phyloP scores from a whole-genome alignment of 2,329 filamentous ascomycete species.

The Paraphaeosphaeria minitans region DNA sequence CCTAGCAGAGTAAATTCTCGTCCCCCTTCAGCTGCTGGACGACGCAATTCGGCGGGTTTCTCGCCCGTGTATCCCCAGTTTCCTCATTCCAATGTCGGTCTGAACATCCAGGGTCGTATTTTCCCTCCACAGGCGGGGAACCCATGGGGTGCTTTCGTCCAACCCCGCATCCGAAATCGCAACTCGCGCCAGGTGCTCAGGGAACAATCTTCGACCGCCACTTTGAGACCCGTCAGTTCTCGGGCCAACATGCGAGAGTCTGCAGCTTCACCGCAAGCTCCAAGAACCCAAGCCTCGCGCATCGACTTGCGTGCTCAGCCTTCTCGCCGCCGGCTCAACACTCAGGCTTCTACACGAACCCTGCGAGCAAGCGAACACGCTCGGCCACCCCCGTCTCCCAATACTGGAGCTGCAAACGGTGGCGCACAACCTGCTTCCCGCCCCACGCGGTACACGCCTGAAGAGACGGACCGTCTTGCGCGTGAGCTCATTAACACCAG shows the following conservation, averaged over 20 bases:
- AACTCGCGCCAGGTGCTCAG: conserved; percentile 43
- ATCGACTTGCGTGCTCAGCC: conserved; percentile 44
- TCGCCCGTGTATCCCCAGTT: conserved; percentile 38
- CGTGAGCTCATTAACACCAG: conserved; percentile 46
- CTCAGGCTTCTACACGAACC: conserved; percentile 44
- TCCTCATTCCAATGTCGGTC: conserved; percentile 36
- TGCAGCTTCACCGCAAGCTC: conserved; percentile 26
- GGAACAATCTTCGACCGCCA: conserved; percentile 48
- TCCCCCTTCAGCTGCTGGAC: conserved; percentile 42
- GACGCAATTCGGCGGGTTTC: conserved; percentile 41
- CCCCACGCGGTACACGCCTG: conserved; percentile 36
- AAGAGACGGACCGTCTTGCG: conserved; percentile 42
- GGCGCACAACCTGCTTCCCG: conserved; percentile 26
- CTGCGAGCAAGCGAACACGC: conserved; percentile 42
- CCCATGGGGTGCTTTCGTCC: conserved; percentile 45
- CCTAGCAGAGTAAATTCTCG: conserved; percentile 43
- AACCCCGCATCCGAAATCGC: conserved; percentile 32
- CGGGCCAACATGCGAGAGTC: conserved; percentile 43
- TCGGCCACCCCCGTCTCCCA: conserved; percentile 37
- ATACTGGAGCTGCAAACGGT: conserved; percentile 20
- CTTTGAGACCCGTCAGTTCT: conserved; percentile 41
- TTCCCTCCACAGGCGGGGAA: conserved; percentile 42
- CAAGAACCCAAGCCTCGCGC: conserved; percentile 44
- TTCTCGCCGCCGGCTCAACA: conserved; percentile 42
- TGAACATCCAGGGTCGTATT: conserved; percentile 42